Evolutionary conservation across 176 grass and related monocot species (phyloP), one percentile per base, ranked within the genome.

Genomic region (Zoysia japonica): DNA sequence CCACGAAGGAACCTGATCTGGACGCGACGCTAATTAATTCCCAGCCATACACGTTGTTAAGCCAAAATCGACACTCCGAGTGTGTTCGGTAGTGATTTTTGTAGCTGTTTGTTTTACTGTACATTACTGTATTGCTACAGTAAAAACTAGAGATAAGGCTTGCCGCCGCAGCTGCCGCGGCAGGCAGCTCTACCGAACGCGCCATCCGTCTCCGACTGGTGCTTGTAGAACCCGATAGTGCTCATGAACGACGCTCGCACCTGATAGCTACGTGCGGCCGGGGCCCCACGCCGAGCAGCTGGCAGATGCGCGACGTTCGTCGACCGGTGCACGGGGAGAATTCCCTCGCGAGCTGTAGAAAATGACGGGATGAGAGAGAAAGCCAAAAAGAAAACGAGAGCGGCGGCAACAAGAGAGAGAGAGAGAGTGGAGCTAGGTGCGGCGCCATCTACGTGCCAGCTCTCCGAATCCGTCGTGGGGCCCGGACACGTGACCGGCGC

Each of bases 391-490:
- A 65, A 66, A 40, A 36, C 6, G 47, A 28, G 57, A 28, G 57
- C 57, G 59, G 59, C 59, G 59, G 57, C 59, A 2, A 11, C 20
- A 17, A 20, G 16, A 59, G 16, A 5, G 40, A 41, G 71, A n/a
- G 48, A 75, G 20, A 17, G 36, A 13, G 11, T 14, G 62, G 15
- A 37, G 39, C 13, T 5, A 9, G 14, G 38, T 44, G 76, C 9
- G 73, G 49, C 62, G 71, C 83, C 76, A 47, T 72, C 77, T 89
- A 81, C 82, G 82, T 89, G 78, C 82, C 72, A 78, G 77, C 82
- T 67, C 77, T 77, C 57, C 10, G 12, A 76, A 77, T 81, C 87
- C 28, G 82, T 5, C 11, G 46, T 51, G 86, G 36, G 68, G 81
- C 55, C 43, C 54, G 28, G 2, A 52, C 71, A 65, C 65, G 77